Base-by-base conservation (phyloP, 1,284 basidiomycete genomes). In the Ustilago curta region DNA sequence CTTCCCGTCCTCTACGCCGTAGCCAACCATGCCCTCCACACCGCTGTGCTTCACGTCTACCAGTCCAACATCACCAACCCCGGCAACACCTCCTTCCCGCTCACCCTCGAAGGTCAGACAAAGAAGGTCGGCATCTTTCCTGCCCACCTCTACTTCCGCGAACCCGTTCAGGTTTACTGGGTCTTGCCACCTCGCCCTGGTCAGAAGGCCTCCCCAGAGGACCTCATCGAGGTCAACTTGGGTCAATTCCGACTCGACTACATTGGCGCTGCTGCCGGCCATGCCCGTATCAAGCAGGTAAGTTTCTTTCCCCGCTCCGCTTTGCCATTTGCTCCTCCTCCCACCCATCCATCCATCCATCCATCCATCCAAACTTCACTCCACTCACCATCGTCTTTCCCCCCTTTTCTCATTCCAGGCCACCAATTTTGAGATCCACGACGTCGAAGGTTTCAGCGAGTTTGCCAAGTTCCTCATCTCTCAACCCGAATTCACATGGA, bases 401-500 rank as follows among this genome's bases (percentile, higher is more conserved):
- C 32, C 9, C 27, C n/a, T 8, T 2, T 37, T n/a, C 25, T 19
- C 51, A 39, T 18, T 21, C 16, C 57, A 79, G 74, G 67, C 76
- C 59, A 85, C 85, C n/a, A 45, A 64, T 39, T 86, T 86, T 55
- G 57, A 75, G 60, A 85, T 86, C 60, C 51, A 65, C 39, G 78
- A 86, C 51, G 62, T 74, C 40, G 67, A 64, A 0, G 85, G 67
- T n/a, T 86, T 86, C 50, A 71, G 77, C 31, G 55, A 79, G 19
- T 86, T 86, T 72, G 75, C 85, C 39, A 63, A 79, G 70, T 84
- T 73, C 77, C 76, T 93, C 88, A 91, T 93, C 80, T 92, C 90
- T 0, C 87, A 89, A 61, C 85, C 87, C 44, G 89, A 88, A 65
- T 92, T 93, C 78, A 92, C 90, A 4, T 93, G 92, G 92, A 87